These are phyloP conservation scores for Penicillium fimorum DNA, from an alignment of 495 filamentous ascomycete genomes.

Conservation along the genomic window DNA sequence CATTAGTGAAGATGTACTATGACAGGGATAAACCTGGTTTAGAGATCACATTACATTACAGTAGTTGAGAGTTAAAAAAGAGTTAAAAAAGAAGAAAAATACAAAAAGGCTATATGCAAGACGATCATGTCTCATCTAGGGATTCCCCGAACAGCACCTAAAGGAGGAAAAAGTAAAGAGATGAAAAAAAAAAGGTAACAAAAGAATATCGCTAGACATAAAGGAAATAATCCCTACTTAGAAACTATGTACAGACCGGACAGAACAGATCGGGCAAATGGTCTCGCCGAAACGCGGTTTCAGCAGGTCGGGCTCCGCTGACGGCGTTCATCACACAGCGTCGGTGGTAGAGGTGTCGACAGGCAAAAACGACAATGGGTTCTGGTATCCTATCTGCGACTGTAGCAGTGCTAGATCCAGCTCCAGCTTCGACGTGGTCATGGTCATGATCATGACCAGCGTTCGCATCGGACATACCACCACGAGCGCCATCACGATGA, in stretches of 20 bases:
- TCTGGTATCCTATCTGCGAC: conserved; percentile 18
- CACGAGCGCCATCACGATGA: conserved; percentile 16
- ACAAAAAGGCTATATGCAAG: conserved; percentile 1
- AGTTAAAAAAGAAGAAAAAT: neutral
- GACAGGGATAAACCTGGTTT: neutral
- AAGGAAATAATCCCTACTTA: conserved; percentile 14
- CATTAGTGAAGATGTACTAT: neutral
- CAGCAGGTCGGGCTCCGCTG: conserved; percentile 19
- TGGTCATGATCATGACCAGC: conserved; percentile 19
- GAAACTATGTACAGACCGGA: conserved; percentile 39
- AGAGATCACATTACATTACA: neutral
- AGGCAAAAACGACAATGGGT: conserved; percentile 52
- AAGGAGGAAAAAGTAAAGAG: neutral
- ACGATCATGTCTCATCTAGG: conserved; percentile 4
- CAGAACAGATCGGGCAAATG: conserved; percentile 37
- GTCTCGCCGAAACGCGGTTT: conserved; percentile 22
- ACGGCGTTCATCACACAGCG: conserved; percentile 41
- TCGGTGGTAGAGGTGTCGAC: conserved; percentile 54
- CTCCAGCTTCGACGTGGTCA: conserved; percentile 10
- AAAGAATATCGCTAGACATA: conserved; percentile 16
- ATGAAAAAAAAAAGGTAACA: conserved; percentile 1
- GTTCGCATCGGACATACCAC: neutral
- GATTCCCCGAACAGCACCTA: neutral
- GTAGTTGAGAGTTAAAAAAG: neutral
- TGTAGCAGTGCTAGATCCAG: neutral